Percentiles rank a stretch among this genome's conserved stretches.
These are phyloP conservation scores for Coniosporium tulheliwenetii DNA, from an alignment of 2,329 filamentous ascomycete genomes.

Conservation along the genomic window DNA sequence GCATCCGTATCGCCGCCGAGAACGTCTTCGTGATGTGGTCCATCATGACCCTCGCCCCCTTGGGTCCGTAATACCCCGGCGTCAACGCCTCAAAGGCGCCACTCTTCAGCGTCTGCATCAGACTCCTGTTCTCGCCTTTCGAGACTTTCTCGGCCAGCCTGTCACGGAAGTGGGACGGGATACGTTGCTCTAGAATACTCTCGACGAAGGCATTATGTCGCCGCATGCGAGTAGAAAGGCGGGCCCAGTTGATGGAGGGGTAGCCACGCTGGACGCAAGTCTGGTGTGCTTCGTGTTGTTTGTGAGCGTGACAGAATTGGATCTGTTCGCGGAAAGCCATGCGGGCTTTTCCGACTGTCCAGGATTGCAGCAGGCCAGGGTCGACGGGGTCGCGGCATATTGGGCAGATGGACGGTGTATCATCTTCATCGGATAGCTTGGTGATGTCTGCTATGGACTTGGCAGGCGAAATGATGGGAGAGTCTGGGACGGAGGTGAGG, in stretches of 20 bases:
- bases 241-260: slow-evolving; percentile 17
- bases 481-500: no score
- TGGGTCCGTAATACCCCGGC: slow-evolving; percentile 18
- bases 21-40: slow-evolving; percentile 15
- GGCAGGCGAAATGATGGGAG: no score
- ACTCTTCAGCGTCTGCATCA: slow-evolving; percentile 6
- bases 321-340: slow-evolving; percentile 15
- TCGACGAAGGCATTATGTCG: slow-evolving; percentile 10
- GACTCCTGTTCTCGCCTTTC: slow-evolving; percentile 6
- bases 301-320: slow-evolving; percentile 17
- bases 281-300: slow-evolving; percentile 9
- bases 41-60: slow-evolving; percentile 17
- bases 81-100: slow-evolving; percentile 2
- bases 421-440: no score
- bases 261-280: slow-evolving; percentile 14
- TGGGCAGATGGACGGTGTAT: not conserved
- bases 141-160: slow-evolving; percentile 7
- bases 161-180: slow-evolving; percentile 10
- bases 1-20: slow-evolving; percentile 10
- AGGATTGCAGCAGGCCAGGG: not conserved
- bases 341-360: not conserved
- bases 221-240: slow-evolving; percentile 10
- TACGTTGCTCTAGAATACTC: slow-evolving; percentile 10
- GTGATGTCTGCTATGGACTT: no score
- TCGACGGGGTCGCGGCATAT: not conserved